Conservation (phyloP, 1,284 basidiomycete genomes). For the Melampsora medusae region DNA sequence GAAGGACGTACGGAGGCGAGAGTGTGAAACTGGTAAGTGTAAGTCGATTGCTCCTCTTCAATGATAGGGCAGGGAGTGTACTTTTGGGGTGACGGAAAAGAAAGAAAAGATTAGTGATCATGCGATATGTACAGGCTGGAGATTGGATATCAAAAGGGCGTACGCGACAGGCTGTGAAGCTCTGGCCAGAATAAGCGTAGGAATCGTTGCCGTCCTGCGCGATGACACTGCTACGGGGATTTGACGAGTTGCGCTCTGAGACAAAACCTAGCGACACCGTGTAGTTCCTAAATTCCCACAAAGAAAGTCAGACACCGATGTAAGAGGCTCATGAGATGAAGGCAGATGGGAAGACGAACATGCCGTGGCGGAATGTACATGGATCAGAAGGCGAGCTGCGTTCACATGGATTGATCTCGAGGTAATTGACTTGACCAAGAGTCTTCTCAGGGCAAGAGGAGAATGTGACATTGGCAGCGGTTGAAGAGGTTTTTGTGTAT, state of each 20-base stretch:
- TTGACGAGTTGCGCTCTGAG: conserved; percentile 1
- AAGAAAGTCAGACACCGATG: not conserved
- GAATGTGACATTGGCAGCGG: not conserved
- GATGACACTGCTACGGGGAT: conserved; percentile 27
- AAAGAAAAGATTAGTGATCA: not conserved
- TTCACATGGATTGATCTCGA: conserved; percentile 30
- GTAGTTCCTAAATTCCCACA: conserved; percentile 24
- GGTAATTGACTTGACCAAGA: conserved; percentile 10
- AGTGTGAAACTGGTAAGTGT: conserved; percentile 38
- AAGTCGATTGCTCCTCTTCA: conserved; percentile 11
- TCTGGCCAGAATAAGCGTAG: conserved; percentile 43
- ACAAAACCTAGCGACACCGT: conserved; percentile 32
- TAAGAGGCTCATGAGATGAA: not conserved
- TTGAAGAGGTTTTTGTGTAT: not conserved
- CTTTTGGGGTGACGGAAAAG: not conserved
- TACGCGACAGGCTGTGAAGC: conserved; percentile 37
- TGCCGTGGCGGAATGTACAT: conserved; percentile 32
- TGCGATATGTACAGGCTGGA: not conserved
- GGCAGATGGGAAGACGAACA: not conserved
- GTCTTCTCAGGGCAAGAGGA: conserved; percentile 1
- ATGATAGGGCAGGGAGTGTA: conserved; percentile 37
- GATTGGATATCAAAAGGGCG: not conserved
- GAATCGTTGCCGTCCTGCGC: conserved; percentile 12
- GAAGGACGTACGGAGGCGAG: conserved; percentile 13
- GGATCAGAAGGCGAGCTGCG: not conserved